Evolutionary conservation across 2,329 filamentous ascomycete genomes (phyloP).

Genomic region (Ophioceras dolichostomum): DNA sequence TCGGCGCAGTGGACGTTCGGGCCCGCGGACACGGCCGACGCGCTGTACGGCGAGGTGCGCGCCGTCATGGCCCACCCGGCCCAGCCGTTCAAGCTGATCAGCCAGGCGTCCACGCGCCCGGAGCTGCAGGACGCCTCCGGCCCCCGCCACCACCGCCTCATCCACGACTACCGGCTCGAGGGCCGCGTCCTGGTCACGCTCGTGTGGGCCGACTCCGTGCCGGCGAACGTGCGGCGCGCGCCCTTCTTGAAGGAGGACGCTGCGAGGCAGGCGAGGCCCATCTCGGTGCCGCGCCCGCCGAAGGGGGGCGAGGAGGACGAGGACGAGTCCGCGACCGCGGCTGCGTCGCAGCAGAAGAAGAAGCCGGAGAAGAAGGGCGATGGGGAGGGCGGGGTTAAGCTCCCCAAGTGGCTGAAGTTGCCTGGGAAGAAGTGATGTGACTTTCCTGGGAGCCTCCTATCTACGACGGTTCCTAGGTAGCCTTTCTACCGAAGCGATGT

Average conservation of each 20-base stretch:
- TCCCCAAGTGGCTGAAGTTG: constrained; percentile 63
- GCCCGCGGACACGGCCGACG: constrained; percentile 53
- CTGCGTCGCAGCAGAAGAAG: constrained; percentile 4
- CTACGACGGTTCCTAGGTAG: too few relatives aligned
- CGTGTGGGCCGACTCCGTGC: constrained; percentile 55
- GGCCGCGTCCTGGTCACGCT: constrained; percentile 65
- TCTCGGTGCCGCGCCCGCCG: constrained; percentile 50
- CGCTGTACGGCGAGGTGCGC: constrained; percentile 64
- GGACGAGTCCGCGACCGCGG: constrained; percentile 10
- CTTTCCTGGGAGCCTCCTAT: too few relatives aligned
- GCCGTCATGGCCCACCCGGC: constrained; percentile 52
- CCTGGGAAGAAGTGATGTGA: constrained; percentile 60
- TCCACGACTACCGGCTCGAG: constrained; percentile 58
- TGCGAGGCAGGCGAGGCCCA: constrained; percentile 49
- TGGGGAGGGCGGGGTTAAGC: constrained; percentile 22
- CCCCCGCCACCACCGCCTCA: constrained; percentile 40
- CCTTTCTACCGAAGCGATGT: too few relatives aligned
- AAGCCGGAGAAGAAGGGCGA: constrained; percentile 15
- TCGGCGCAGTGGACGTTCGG: constrained; percentile 62
- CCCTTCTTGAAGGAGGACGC: constrained; percentile 47
- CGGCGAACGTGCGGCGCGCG: constrained; percentile 37
- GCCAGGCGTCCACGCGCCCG: constrained; percentile 36
- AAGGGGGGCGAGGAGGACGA: constrained; percentile 25
- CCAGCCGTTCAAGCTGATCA: constrained; percentile 61
- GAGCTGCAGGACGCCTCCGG: constrained; percentile 33